Conservation (phyloP, 225 moss, liverwort and hornwort species). For the Sphagnum contortum region DNA sequence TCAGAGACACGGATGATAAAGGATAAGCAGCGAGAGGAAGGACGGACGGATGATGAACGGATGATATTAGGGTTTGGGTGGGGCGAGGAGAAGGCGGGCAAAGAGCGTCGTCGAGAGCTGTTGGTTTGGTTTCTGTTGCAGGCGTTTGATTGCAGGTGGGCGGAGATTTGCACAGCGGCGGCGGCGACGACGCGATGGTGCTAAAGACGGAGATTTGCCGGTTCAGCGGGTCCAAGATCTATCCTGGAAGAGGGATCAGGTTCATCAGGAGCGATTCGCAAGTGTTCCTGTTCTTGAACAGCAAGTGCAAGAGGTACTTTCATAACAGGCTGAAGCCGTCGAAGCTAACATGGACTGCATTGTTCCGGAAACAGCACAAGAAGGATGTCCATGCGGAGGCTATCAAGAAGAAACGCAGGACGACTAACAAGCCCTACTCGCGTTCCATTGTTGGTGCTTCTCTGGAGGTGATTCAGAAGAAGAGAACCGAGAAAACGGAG, state of each 20-base stretch:
- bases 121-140: too few relatives aligned
- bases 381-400: conserved; percentile 8
- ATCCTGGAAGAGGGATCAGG: conserved; percentile 9
- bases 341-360: conserved; percentile 9
- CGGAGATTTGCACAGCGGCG: too few relatives aligned
- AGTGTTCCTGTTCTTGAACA: conserved; percentile 12
- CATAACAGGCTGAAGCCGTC: conserved; percentile 10
- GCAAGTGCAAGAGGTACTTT: conserved; percentile 11
- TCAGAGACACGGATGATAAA: too few relatives aligned
- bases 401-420: conserved; percentile 5
- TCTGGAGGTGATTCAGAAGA: conserved; percentile 13
- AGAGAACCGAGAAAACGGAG: conserved; percentile 8
- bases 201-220: conserved; percentile 11
- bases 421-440: conserved; percentile 9
- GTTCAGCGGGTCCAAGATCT: conserved; percentile 14
- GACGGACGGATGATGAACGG: too few relatives aligned
- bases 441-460: conserved; percentile 12
- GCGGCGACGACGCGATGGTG: background rate
- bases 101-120: too few relatives aligned
- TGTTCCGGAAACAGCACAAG: conserved; percentile 12
- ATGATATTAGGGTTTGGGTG: too few relatives aligned
- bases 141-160: too few relatives aligned
- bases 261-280: conserved; percentile 9
- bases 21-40: too few relatives aligned
- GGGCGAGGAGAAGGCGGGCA: too few relatives aligned